Conservation (phyloP, 1,284 basidiomycete genomes). For the Pyrrhoderma noxium region DNA sequence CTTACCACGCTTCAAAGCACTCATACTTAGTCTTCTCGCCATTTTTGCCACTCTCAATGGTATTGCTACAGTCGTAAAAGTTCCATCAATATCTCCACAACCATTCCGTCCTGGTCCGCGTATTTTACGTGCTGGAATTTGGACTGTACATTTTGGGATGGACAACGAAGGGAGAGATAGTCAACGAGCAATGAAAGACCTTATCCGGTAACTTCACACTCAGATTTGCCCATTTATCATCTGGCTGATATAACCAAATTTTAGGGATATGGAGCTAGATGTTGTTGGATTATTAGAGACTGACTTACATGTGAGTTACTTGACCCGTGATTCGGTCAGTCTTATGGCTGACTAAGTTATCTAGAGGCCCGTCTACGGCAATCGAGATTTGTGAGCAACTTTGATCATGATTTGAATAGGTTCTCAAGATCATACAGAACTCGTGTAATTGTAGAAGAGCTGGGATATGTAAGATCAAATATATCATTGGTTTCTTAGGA, state of each 20-base stretch:
- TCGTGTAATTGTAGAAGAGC: constrained; percentile 67
- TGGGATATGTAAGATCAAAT: constrained; percentile 63
- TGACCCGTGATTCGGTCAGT: background rate
- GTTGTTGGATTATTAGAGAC: constrained; percentile 82
- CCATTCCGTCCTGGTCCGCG: constrained; percentile 65
- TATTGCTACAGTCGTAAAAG: constrained; percentile 45
- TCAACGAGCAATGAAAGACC: constrained; percentile 68
- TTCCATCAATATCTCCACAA: constrained; percentile 38
- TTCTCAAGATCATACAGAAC: constrained; percentile 40
- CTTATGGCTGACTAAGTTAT: constrained; percentile 7
- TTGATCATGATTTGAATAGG: background rate
- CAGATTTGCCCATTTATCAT: background rate
- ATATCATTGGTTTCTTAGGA: background rate
- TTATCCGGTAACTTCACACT: constrained; percentile 45
- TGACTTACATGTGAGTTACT: constrained; percentile 65
- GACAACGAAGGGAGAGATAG: constrained; percentile 80
- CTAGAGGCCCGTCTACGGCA: constrained; percentile 82
- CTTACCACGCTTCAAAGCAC: constrained; percentile 10
- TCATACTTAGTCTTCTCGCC: constrained; percentile 29
- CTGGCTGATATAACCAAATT: background rate
- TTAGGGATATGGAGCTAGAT: constrained; percentile 77
- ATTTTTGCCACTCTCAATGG: constrained; percentile 44
- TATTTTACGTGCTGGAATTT: constrained; percentile 83
- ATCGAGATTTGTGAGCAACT: constrained; percentile 70
- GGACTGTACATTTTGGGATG: constrained; percentile 90